phyloP scores from a whole-genome alignment of 2,329 filamentous ascomycete species.

The Penicillium sp. region DNA sequence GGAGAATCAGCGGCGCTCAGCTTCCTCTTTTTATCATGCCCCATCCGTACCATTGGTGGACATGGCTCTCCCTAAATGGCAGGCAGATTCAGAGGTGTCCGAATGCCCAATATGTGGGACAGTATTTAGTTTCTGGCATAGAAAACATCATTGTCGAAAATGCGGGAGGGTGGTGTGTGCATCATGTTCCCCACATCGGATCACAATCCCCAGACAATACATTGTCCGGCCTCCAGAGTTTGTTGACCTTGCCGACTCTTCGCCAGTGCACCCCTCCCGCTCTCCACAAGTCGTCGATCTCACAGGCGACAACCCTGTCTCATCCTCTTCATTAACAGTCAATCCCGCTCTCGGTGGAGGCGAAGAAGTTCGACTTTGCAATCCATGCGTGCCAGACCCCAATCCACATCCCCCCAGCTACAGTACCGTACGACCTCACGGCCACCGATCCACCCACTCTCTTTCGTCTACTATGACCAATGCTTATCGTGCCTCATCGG shows the following conservation, averaged over 20 bases:
- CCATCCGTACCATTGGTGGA: constrained; percentile 2
- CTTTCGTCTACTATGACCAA: constrained; percentile 20
- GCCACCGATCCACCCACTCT: constrained; percentile 23
- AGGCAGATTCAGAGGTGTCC: constrained; percentile 79
- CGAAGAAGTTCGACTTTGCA: constrained; percentile 68
- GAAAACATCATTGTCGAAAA: constrained; percentile 96
- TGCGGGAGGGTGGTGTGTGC: constrained; percentile 91
- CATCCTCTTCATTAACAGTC: constrained; percentile 21
- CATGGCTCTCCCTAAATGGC: constrained; percentile 68
- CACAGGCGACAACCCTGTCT: constrained; percentile 41
- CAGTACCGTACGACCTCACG: constrained; percentile 22
- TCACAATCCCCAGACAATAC: constrained; percentile 89
- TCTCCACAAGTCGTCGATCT: constrained; percentile 50
- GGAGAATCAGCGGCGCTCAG: constrained; percentile 10
- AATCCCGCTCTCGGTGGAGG: constrained; percentile 61
- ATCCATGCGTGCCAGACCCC: constrained; percentile 70
- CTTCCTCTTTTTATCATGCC: neutral
- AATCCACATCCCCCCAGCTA: constrained; percentile 54
- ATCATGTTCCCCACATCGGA: constrained; percentile 86
- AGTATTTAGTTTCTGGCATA: constrained; percentile 78
- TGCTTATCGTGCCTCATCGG: neutral
- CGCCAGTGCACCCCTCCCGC: constrained; percentile 39
- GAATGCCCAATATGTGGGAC: constrained; percentile 80
- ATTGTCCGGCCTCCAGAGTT: constrained; percentile 74
- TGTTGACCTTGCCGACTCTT: constrained; percentile 38